Base-by-base conservation (phyloP, 257 asterid genomes). In the Craterostigma plantagineum region DNA sequence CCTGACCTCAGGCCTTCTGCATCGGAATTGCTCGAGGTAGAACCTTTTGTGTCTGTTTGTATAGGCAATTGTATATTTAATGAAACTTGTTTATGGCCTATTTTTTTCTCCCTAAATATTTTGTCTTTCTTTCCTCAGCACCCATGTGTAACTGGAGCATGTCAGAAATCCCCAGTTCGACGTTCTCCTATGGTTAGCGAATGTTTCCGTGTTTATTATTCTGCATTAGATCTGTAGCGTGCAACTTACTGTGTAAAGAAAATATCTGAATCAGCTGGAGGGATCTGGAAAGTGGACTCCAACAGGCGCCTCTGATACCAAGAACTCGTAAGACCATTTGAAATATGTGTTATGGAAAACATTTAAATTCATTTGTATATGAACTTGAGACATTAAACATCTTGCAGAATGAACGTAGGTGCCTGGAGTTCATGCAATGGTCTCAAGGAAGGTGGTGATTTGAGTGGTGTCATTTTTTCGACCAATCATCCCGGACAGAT, bases 1-100 rank as follows among this genome's bases (percentile, higher is more conserved):
- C 92, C 99, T 11, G 66, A 77, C 55, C 65, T 90, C 49, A 72
- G 99, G 63, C 46, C 77, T 14, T 72, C 79, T 41, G 80, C 99
- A 57, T 72, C 94, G 38, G 94, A 83, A 66, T 67, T 90, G 79
- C 64, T 90, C 54, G 66, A 79, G 95, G 98, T 87, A 63, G 30
- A 23, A 23, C 30, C 30, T 23, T 23, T 23, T 23, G 4, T 23
- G 30, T 23, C 30, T 23, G 6, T 23, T 23, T 6, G 6, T 2
- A 23, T 2, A 23, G 30, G 30, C 30, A 3, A 15, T 43, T 43
- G 44, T 40, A 38, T 48, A 48, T 45, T 30, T 35, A 18, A 33
- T 16, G 40, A 39, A 47, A 46, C 41, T 47, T 10, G 9, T 43
- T 12, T 33, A 23, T 23, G 30, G 30, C 0, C 0, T 6, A 6